Evolutionary conservation across 805 yeast species (phyloP).

Genomic region (Myxozyma sirexii): DNA sequence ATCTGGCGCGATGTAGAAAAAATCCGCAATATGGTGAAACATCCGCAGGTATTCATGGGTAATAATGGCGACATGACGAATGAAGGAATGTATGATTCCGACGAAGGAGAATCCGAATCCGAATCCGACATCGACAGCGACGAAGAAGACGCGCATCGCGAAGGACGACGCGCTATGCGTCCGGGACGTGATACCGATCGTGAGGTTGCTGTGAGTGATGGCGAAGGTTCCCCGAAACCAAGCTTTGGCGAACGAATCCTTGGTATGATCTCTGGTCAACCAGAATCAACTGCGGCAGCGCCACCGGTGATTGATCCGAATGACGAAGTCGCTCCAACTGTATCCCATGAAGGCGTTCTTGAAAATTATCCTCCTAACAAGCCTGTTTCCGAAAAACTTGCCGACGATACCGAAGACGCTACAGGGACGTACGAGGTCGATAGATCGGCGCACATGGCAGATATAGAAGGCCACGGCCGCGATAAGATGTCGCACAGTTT

Average conservation of each 20-base stretch:
- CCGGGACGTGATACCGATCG: neutral
- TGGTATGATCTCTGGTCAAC: neutral
- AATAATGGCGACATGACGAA: slow-evolving; percentile 14
- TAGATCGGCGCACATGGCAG: slow-evolving; percentile 9
- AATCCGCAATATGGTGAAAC: slow-evolving; percentile 6
- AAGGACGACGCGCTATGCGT: neutral
- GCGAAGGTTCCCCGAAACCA: neutral
- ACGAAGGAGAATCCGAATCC: slow-evolving; percentile 14
- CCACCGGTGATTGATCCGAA: slow-evolving; percentile 6
- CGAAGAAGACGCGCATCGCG: slow-evolving; percentile 3
- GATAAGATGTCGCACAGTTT: slow-evolving; percentile 25
- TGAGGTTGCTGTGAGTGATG: neutral
- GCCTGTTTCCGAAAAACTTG: neutral
- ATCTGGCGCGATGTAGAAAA: slow-evolving; percentile 24
- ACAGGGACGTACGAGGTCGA: neutral
- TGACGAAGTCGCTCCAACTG: neutral
- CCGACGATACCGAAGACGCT: neutral
- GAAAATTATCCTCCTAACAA: slow-evolving; percentile 1
- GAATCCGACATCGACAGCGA: slow-evolving; percentile 7
- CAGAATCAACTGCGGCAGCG: neutral
- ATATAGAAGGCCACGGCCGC: slow-evolving; percentile 24
- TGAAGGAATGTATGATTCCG: slow-evolving; percentile 19
- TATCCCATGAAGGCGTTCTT: neutral
- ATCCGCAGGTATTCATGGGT: slow-evolving; percentile 4
- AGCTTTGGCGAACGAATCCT: neutral